phyloP scores from a whole-genome alignment of 345 rosid genomes.

The Lepidium aucheri region DNA sequence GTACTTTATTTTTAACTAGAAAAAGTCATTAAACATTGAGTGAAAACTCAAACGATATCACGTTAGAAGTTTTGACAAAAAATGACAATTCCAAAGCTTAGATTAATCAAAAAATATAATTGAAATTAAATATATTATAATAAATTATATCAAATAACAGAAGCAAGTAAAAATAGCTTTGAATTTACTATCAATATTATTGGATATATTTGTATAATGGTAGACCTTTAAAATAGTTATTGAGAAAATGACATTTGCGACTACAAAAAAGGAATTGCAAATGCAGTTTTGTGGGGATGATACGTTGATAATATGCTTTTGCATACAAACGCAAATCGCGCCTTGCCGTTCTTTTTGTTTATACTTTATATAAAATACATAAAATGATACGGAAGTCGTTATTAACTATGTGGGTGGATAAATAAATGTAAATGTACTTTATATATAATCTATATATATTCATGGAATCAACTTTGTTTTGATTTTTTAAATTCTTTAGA shows the following conservation, averaged over 20 bases:
- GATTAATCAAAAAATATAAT: too few relatives aligned
- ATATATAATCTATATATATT: background rate
- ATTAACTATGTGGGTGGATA: slow-evolving; percentile 4
- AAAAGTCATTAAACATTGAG: background rate
- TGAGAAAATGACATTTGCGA: background rate
- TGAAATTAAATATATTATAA: too few relatives aligned
- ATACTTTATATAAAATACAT: background rate
- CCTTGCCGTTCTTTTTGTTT: background rate
- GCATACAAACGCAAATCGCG: background rate
- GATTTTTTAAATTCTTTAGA: slow-evolving; percentile 22
- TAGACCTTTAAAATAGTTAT: background rate
- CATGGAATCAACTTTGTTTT: slow-evolving; percentile 18
- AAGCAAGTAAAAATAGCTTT: background rate
- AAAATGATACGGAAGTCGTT: background rate
- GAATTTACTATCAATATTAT: background rate
- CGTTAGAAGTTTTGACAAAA: background rate
- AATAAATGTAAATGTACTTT: slow-evolving; percentile 14
- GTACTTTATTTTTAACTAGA: background rate
- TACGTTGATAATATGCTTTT: background rate
- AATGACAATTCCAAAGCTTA: background rate
- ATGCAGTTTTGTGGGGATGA: background rate
- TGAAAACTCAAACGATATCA: background rate
- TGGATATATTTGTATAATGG: background rate
- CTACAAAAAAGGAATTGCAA: background rate
- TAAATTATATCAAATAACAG: too few relatives aligned